Evolutionary conservation across 306 rosid species (phyloP), one percentile per base, ranked within the genome.

Genomic region (Biancaea sappan): DNA sequence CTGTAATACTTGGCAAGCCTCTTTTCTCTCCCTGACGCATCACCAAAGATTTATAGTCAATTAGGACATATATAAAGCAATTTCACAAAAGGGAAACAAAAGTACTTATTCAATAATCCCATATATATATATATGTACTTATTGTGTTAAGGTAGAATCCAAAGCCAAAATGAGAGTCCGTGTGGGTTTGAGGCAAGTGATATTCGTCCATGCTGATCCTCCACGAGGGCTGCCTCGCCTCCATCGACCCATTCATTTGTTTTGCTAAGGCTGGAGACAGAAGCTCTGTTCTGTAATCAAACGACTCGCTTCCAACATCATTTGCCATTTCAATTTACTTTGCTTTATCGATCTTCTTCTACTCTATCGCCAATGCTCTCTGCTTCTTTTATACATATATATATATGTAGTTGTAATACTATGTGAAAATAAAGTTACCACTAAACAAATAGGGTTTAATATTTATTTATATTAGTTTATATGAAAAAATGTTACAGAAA

Each of bases 141-240:
- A 90, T 6, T 78, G 92, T 44, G 31, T 63, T 52, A 12, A 84
- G 26, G 79, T 84, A 81, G 64, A 84, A n/a, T 47, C 85, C 85
- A 69, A 79, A 58, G 71, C 86, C 94, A 85, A 80, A 86, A 52
- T 75, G 86, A 79, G 96, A 77, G 8, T 76, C 77, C 80, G 56
- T 80, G 22, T 62, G 80, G 40, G 82, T 86, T 19, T 84, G 80
- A 3, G 97, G 96, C 44, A 87, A 80, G 6, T 47, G 85, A 79
- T 86, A 63, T 31, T 77, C 81, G 7, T 89, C 96, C 83, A 94
- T 82, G 32, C 78, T 91, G 84, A 94, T 91, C 80, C 94, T 82
- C 98, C 98, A 94, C 4, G 96, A 80, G 10, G 96, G 88, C 43
- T 85, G 90, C 7, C 83, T 82, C 15, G 89, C 70, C 16, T 85